These are phyloP conservation scores for Aspergillus coremiiformis DNA, from an alignment of 495 filamentous ascomycete genomes.

Conservation along the genomic window DNA sequence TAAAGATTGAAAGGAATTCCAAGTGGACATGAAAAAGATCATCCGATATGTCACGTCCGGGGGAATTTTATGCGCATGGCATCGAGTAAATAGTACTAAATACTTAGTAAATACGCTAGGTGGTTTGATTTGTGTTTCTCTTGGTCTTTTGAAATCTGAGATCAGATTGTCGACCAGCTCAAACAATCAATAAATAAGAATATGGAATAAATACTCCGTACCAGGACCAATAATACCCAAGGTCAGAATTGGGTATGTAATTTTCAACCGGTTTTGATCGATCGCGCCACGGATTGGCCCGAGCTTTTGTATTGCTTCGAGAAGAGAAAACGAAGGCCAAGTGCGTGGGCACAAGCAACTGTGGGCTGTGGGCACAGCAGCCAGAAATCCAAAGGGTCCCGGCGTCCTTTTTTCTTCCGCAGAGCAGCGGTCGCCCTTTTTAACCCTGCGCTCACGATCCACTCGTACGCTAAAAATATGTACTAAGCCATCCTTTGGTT, in stretches of 20 bases:
- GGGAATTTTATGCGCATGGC: not conserved
- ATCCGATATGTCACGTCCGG: not conserved
- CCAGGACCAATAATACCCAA: not conserved
- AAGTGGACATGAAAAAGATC: not conserved
- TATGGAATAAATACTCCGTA: not conserved
- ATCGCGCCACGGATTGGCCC: conserved; percentile 13
- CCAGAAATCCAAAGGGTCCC: conserved; percentile 11
- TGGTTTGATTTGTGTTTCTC: no score
- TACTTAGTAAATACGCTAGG: no score
- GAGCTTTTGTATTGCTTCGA: conserved; percentile 7
- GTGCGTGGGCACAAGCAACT: conserved; percentile 17
- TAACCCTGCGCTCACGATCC: conserved; percentile 16
- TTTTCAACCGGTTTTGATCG: conserved; percentile 4
- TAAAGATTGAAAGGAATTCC: not conserved
- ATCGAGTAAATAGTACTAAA: no score
- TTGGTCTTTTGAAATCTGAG: not conserved
- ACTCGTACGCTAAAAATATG: conserved; percentile 14
- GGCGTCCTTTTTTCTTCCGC: conserved; percentile 10
- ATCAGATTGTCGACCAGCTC: not conserved
- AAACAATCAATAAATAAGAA: not conserved
- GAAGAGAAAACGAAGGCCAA: conserved; percentile 1
- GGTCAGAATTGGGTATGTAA: not conserved
- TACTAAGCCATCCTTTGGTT: not conserved
- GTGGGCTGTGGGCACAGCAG: conserved; percentile 16
- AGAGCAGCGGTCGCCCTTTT: conserved; percentile 18